Evolutionary conservation across 371 early-diverging fungal genomes (phyloP).

Genomic region (Umbelopsis sp.): DNA sequence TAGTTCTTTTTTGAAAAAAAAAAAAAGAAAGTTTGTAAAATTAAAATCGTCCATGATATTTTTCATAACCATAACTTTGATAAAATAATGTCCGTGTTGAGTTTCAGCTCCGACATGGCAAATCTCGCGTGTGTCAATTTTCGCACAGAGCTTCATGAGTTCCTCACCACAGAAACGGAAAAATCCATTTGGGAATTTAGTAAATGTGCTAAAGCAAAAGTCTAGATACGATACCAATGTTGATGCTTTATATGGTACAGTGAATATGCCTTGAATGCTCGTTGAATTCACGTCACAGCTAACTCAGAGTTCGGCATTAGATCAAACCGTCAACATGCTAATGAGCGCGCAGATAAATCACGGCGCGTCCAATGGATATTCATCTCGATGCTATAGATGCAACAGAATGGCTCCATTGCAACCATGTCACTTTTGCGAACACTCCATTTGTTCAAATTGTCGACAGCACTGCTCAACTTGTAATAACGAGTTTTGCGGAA

Average conservation of each 20-base stretch:
- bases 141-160: background rate
- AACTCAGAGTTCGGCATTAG: background rate
- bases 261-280: no score
- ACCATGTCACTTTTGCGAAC: constrained; percentile 22
- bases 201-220: constrained; percentile 24
- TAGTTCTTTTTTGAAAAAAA: background rate
- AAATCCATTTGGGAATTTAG: constrained; percentile 18
- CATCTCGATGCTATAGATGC: constrained; percentile 16
- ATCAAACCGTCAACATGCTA: constrained; percentile 20
- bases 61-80: background rate
- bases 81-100: background rate
- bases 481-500: constrained; percentile 18
- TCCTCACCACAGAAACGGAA: constrained; percentile 17
- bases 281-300: background rate
- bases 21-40: background rate
- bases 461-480: constrained; percentile 18
- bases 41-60: background rate
- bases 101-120: background rate
- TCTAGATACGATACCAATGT: constrained; percentile 15
- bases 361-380: background rate
- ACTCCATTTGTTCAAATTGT: constrained; percentile 13
- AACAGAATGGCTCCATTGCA: background rate
- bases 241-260: constrained; percentile 20
- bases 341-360: constrained; percentile 23
- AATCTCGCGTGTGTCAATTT: background rate